These are phyloP conservation scores for Raffaelea ambrosiae DNA, from an alignment of 2,329 filamentous ascomycete genomes.

Conservation along the genomic window DNA sequence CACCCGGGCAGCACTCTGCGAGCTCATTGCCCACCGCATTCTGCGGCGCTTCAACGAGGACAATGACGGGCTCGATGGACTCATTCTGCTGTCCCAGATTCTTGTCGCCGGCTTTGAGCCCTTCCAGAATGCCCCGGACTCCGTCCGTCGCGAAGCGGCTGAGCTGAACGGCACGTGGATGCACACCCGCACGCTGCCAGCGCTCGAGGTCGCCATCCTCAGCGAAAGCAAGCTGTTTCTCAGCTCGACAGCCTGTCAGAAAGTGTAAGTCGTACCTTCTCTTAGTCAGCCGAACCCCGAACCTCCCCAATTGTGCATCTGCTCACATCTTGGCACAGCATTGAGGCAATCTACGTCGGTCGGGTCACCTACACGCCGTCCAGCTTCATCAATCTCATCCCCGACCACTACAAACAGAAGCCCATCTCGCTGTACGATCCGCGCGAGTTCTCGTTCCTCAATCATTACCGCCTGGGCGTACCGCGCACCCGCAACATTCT, in stretches of 20 bases:
- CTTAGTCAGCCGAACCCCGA: neutral
- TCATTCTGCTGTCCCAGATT: slow-evolving; percentile 68
- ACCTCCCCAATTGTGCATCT: neutral
- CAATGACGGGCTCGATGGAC: slow-evolving; percentile 58
- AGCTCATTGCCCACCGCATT: slow-evolving; percentile 71
- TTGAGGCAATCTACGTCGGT: slow-evolving; percentile 74
- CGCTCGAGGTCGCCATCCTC: slow-evolving; percentile 74
- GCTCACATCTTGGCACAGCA: slow-evolving; percentile 26
- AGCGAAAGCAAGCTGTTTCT: slow-evolving; percentile 74
- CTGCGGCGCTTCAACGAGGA: slow-evolving; percentile 73
- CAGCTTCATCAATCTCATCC: slow-evolving; percentile 73
- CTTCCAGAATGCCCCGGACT: slow-evolving; percentile 70
- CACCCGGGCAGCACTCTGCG: slow-evolving; percentile 69
- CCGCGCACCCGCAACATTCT: slow-evolving; percentile 69
- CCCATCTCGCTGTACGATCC: slow-evolving; percentile 77
- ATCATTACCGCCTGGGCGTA: slow-evolving; percentile 79
- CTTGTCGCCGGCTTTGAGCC: slow-evolving; percentile 78
- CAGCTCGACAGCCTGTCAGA: slow-evolving; percentile 68
- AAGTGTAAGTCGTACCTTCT: slow-evolving; percentile 51
- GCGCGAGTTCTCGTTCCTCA: slow-evolving; percentile 63
- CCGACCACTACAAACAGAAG: slow-evolving; percentile 77
- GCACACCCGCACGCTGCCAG: slow-evolving; percentile 56
- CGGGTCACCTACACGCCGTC: slow-evolving; percentile 76
- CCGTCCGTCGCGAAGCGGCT: slow-evolving; percentile 52
- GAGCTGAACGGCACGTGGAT: slow-evolving; percentile 28